These are phyloP conservation scores for Oryza coarctata DNA, from an alignment of 176 grass and related monocot genomes.

Conservation along the genomic window DNA sequence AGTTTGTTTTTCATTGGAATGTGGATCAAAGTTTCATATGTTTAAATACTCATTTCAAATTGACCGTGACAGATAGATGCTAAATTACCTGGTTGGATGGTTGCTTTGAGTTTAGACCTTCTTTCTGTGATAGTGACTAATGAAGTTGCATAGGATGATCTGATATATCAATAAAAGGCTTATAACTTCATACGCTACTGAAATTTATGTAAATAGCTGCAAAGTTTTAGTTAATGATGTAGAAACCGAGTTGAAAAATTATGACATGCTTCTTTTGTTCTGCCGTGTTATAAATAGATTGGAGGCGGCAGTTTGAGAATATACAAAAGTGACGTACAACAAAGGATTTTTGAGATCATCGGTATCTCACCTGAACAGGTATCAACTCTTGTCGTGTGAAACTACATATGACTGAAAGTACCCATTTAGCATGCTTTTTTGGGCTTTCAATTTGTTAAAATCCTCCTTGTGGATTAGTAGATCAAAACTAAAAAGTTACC, in stretches of 20 bases:
- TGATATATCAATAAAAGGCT: neutral
- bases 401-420: neutral
- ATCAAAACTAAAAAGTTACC: neutral
- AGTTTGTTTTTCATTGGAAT: neutral
- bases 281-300: slow-evolving; percentile 50
- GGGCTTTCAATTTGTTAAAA: slow-evolving; percentile 1
- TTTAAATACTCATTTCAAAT: neutral
- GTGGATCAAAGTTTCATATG: neutral
- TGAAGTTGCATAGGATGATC: neutral
- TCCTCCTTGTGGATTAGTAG: neutral
- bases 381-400: neutral
- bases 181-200: neutral
- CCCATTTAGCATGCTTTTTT: neutral
- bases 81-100: neutral
- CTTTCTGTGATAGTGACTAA: neutral
- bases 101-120: neutral
- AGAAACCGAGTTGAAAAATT: neutral
- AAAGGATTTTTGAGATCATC: slow-evolving; percentile 88
- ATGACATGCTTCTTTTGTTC: neutral
- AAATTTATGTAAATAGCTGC: neutral
- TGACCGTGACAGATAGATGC: neutral
- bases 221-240: neutral
- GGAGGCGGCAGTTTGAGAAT: slow-evolving; percentile 96
- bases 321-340: slow-evolving; percentile 84
- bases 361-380: slow-evolving; percentile 83